Conservation (phyloP, 768 basidiomycete genomes). For the Pisolithus sp. region DNA sequence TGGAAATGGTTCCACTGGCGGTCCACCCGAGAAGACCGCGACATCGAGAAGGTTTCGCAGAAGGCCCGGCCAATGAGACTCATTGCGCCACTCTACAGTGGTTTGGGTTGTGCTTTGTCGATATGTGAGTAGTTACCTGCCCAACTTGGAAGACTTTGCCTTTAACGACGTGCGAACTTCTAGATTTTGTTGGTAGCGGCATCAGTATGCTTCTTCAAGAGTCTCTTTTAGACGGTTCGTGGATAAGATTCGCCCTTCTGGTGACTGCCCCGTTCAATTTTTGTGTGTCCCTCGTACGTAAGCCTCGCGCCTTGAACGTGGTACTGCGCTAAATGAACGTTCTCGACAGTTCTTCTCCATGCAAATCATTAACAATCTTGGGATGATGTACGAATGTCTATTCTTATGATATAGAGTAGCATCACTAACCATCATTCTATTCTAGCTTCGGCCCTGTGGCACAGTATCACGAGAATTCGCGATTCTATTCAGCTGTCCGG, state of each 20-base stretch:
- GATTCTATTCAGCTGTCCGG: slow-evolving; percentile 68
- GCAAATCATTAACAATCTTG: slow-evolving; percentile 58
- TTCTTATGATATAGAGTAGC: background rate
- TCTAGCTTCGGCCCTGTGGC: slow-evolving; percentile 73
- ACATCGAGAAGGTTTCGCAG: slow-evolving; percentile 45
- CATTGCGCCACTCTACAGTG: slow-evolving; percentile 68
- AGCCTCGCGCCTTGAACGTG: background rate
- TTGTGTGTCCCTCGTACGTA: slow-evolving; percentile 66
- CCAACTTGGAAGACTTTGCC: background rate
- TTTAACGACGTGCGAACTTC: slow-evolving; percentile 1
- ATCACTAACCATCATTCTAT: slow-evolving; percentile 1
- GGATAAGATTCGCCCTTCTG: slow-evolving; percentile 59
- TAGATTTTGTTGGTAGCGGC: slow-evolving; percentile 69
- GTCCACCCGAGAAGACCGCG: slow-evolving; percentile 38
- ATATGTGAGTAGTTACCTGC: slow-evolving; percentile 43
- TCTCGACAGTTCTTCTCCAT: slow-evolving; percentile 60
- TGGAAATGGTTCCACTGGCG: slow-evolving; percentile 36
- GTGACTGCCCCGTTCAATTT: slow-evolving; percentile 64
- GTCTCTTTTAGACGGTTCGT: slow-evolving; percentile 58
- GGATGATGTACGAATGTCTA: slow-evolving; percentile 48
- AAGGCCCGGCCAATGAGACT: slow-evolving; percentile 46
- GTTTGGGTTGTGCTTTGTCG: slow-evolving; percentile 60
- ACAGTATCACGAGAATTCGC: slow-evolving; percentile 80
- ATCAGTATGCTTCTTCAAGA: slow-evolving; percentile 55
- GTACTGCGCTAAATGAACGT: background rate